phyloP scores from a whole-genome alignment of 1,139 yeast species.

The Taphrina sp. region DNA sequence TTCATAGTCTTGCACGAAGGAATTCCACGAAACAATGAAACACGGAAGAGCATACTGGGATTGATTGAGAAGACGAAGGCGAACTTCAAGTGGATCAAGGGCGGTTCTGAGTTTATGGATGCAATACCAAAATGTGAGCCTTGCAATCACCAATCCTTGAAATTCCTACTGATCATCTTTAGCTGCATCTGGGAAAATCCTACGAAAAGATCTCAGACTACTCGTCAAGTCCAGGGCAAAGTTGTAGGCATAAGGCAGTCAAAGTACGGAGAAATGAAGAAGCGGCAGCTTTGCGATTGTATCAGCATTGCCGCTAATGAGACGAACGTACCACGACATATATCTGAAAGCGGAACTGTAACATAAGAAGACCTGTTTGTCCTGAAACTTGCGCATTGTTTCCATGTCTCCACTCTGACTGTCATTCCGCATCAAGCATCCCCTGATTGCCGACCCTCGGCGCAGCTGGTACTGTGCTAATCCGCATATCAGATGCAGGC shows the following conservation, averaged over 20 bases:
- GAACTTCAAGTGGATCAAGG: conserved; percentile 47
- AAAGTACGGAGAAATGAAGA: too few relatives aligned
- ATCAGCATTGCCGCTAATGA: too few relatives aligned
- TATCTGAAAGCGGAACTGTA: too few relatives aligned
- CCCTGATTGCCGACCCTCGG: too few relatives aligned
- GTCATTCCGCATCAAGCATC: too few relatives aligned
- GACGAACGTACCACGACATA: too few relatives aligned
- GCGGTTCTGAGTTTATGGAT: conserved; percentile 46
- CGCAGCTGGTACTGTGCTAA: too few relatives aligned
- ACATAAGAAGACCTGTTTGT: too few relatives aligned
- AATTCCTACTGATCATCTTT: neutral
- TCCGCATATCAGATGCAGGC: too few relatives aligned
- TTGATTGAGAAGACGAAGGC: conserved; percentile 47
- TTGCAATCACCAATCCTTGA: neutral
- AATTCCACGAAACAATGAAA: conserved; percentile 33
- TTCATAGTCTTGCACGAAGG: conserved; percentile 42
- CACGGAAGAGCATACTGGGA: conserved; percentile 36
- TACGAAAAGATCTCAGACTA: conserved; percentile 39
- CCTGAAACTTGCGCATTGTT: too few relatives aligned
- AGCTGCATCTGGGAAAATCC: conserved; percentile 46
- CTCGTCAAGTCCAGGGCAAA: conserved; percentile 20
- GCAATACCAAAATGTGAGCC: conserved; percentile 44
- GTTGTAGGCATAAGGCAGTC: conserved; percentile 1
- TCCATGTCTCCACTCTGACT: too few relatives aligned
- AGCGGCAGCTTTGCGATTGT: too few relatives aligned